These are phyloP conservation scores for Ganoderma leucocontextum DNA, from an alignment of 1,284 basidiomycete species.

Conservation along the genomic window DNA sequence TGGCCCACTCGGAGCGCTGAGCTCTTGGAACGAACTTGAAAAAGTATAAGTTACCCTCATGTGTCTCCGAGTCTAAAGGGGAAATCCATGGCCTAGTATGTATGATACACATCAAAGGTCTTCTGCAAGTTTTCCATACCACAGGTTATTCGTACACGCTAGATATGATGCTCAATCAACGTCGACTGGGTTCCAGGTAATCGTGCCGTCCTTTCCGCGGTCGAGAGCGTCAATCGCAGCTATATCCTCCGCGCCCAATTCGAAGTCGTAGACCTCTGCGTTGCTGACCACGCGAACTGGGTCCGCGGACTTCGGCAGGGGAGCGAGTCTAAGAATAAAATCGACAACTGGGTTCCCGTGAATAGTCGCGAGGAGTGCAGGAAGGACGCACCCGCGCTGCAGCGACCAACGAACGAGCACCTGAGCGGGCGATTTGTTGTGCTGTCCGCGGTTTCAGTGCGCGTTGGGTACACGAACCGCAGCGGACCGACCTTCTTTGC, in stretches of 20 bases:
- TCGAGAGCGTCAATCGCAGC: slow-evolving; percentile 54
- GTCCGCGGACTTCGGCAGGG: slow-evolving; percentile 62
- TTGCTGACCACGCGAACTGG: slow-evolving; percentile 58
- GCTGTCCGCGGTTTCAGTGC: slow-evolving; percentile 40
- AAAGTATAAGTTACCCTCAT: neutral
- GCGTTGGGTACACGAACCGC: neutral
- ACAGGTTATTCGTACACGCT: slow-evolving; percentile 40
- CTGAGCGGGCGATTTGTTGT: slow-evolving; percentile 61
- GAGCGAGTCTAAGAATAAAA: slow-evolving; percentile 48
- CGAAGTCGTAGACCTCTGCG: slow-evolving; percentile 60
- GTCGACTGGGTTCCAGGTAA: slow-evolving; percentile 59
- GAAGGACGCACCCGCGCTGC: slow-evolving; percentile 52
- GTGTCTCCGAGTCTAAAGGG: too few species aligned
- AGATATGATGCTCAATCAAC: slow-evolving; percentile 18
- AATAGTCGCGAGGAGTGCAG: neutral
- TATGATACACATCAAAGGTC: neutral
- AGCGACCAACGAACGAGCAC: slow-evolving; percentile 76
- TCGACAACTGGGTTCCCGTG: neutral
- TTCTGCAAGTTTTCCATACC: slow-evolving; percentile 23
- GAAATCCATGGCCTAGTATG: too few species aligned
- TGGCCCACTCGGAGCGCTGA: neutral
- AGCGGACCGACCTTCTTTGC: slow-evolving; percentile 48
- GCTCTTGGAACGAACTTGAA: neutral
- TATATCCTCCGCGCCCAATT: slow-evolving; percentile 58
- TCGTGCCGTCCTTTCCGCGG: slow-evolving; percentile 51